phyloP scores from a whole-genome alignment of 768 basidiomycete genomes.

The Goffeauzyma gilvescens region DNA sequence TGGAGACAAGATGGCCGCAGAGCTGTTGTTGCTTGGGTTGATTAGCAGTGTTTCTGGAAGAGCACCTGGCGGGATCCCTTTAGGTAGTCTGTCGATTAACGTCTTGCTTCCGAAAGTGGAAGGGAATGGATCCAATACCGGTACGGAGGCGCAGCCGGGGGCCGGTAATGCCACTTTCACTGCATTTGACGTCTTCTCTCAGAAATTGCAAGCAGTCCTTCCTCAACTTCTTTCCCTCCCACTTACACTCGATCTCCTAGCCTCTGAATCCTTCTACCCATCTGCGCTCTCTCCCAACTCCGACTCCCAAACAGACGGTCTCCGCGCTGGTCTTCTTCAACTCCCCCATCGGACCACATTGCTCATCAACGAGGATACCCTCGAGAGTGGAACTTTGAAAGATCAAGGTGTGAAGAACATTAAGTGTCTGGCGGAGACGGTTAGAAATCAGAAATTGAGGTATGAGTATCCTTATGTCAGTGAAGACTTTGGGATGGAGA shows the following conservation, averaged over 20 bases:
- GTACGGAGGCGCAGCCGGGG: no score
- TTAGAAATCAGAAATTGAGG: conserved; percentile 19
- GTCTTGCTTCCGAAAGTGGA: conserved; percentile 11
- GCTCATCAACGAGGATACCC: conserved; percentile 24
- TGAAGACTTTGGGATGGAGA: conserved; percentile 27
- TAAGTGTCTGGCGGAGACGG: conserved; percentile 16
- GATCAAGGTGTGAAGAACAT: conserved; percentile 27
- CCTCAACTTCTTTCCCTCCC: conserved; percentile 15
- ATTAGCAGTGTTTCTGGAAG: conserved; percentile 20
- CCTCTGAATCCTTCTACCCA: conserved; percentile 16
- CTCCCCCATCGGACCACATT: conserved; percentile 19
- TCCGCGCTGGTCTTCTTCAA: conserved; percentile 26
- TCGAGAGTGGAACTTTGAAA: conserved; percentile 23
- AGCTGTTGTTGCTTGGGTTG: conserved; percentile 18
- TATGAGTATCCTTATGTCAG: conserved; percentile 29
- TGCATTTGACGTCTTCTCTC: not conserved
- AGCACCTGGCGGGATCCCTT: conserved; percentile 14
- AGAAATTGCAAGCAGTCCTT: conserved; percentile 4
- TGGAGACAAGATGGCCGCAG: conserved; percentile 19
- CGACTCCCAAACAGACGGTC: no score
- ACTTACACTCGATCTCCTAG: conserved; percentile 19
- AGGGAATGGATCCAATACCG: no score
- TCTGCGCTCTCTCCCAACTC: conserved; percentile 11
- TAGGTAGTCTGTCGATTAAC: conserved; percentile 26
- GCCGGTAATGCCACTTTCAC: no score